phyloP scores from a whole-genome alignment of 2,329 filamentous ascomycete species.

The Apiospora marii region DNA sequence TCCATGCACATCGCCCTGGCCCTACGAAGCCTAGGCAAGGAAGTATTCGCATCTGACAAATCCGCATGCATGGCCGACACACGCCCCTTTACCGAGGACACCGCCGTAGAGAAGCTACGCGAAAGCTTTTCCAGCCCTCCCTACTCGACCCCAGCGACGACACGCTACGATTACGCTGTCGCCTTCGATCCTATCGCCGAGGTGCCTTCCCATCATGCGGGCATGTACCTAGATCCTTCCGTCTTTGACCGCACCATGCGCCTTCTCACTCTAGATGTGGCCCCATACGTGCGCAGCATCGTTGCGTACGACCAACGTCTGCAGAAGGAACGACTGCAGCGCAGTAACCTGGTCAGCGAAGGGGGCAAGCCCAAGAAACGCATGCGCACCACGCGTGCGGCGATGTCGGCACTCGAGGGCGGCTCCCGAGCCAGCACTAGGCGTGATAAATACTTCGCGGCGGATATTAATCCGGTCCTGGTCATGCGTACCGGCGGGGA shows the following conservation, averaged over 20 bases:
- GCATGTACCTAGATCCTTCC: constrained; percentile 66
- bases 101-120: constrained; percentile 44
- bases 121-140: constrained; percentile 42
- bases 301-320: constrained; percentile 77
- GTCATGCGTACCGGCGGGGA: constrained; percentile 71
- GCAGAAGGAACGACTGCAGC: constrained; percentile 69
- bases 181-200: constrained; percentile 70
- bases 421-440: constrained; percentile 72
- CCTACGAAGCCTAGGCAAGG: constrained; percentile 44
- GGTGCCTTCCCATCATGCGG: constrained; percentile 42
- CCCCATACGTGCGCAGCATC: constrained; percentile 89
- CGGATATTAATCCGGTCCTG: constrained; percentile 63
- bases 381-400: constrained; percentile 75
- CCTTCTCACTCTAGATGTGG: constrained; percentile 77
- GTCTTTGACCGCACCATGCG: constrained; percentile 77
- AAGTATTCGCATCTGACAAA: constrained; percentile 26
- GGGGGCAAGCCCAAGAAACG: constrained; percentile 64
- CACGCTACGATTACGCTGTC: constrained; percentile 60
- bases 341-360: constrained; percentile 69
- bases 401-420: constrained; percentile 79
- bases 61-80: background rate
- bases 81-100: constrained; percentile 32
- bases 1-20: constrained; percentile 42
- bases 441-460: constrained; percentile 75
- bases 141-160: constrained; percentile 42